Evolutionary conservation across 2,329 filamentous ascomycete genomes (phyloP).

Genomic region (Pyricularia sp.): DNA sequence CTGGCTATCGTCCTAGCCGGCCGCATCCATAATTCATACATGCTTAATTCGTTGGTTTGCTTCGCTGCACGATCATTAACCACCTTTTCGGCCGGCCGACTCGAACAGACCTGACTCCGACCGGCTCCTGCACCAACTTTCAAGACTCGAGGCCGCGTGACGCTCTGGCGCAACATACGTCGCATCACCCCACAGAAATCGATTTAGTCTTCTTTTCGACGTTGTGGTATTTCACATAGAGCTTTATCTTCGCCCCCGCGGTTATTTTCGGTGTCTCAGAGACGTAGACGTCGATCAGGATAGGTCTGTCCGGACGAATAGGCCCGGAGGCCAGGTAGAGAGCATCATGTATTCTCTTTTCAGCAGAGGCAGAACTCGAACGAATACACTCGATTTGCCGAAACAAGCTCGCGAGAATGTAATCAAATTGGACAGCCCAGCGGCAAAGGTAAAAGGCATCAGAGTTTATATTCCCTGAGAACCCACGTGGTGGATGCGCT

Average conservation of each 20-base stretch:
- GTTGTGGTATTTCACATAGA: not conserved
- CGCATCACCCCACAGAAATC: not conserved
- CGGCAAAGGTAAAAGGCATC: slow-evolving; percentile 5
- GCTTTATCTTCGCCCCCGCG: not conserved
- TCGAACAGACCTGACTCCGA: not conserved
- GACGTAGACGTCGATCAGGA: not conserved
- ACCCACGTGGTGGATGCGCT: not conserved
- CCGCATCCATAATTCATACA: not conserved
- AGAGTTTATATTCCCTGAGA: not conserved
- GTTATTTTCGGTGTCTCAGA: not conserved
- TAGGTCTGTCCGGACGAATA: not conserved
- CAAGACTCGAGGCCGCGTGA: not conserved
- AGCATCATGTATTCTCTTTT: slow-evolving; percentile 15
- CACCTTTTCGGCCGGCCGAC: not conserved
- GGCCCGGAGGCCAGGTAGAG: not conserved
- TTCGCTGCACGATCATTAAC: not conserved
- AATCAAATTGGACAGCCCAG: slow-evolving; percentile 8
- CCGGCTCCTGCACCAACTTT: not conserved
- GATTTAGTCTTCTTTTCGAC: not conserved
- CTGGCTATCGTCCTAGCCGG: not conserved
- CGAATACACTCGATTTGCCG: slow-evolving; percentile 12
- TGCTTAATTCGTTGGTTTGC: not conserved
- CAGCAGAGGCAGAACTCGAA: slow-evolving; percentile 11
- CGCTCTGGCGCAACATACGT: not conserved
- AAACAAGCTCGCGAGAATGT: slow-evolving; percentile 12